These are phyloP conservation scores for Pseudogymnoascus sp. DNA, from an alignment of 2,329 filamentous ascomycete species.

Conservation along the genomic window DNA sequence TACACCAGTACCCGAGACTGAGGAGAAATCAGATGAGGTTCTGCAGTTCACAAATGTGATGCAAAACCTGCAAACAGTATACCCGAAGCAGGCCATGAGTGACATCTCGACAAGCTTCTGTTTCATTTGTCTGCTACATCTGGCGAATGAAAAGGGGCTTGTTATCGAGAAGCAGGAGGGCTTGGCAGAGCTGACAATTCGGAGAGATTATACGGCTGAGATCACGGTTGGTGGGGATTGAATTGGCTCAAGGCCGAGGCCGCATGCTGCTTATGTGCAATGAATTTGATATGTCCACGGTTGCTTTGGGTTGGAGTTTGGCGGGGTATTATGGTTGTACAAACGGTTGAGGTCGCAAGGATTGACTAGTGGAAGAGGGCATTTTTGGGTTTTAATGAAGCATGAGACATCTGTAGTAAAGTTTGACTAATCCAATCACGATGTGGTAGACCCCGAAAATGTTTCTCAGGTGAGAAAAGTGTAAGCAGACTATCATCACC, in stretches of 20 bases:
- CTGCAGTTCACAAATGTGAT: constrained; percentile 88
- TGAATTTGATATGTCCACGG: neutral
- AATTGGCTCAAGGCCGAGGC: neutral
- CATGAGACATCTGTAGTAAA: constrained; percentile 3
- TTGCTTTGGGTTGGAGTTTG: neutral
- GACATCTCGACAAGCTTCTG: constrained; percentile 92
- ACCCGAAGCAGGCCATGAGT: constrained; percentile 74
- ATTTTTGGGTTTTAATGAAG: constrained; percentile 6
- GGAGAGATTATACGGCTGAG: constrained; percentile 54
- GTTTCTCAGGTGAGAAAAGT: neutral
- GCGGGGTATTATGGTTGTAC: neutral
- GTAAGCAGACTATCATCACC: neutral
- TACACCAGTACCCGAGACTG: constrained; percentile 33
- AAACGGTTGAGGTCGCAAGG: neutral
- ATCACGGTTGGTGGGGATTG: constrained; percentile 32
- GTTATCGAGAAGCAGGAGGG: constrained; percentile 46
- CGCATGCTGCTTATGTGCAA: neutral
- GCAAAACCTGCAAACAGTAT: constrained; percentile 78
- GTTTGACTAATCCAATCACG: neutral
- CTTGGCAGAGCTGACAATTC: constrained; percentile 51
- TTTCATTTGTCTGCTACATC: constrained; percentile 74
- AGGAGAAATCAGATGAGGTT: constrained; percentile 36
- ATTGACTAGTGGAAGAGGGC: neutral
- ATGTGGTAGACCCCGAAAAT: neutral
- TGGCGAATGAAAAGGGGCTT: constrained; percentile 69